Conservation (phyloP, 352 stramenopile species). For the Globisporangium lucens region DNA sequence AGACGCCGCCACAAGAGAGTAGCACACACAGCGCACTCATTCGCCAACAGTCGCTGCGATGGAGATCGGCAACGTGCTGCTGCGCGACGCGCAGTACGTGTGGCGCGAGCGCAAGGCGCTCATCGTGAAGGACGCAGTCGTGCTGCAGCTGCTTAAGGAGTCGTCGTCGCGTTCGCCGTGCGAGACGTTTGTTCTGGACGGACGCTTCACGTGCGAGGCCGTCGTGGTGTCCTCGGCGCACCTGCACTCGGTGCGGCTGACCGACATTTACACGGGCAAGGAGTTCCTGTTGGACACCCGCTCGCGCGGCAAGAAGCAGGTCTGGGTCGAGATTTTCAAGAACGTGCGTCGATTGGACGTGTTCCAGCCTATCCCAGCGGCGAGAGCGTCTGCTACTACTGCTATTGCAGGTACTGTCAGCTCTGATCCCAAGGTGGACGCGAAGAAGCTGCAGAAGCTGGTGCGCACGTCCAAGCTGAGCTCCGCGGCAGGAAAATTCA, state of each 20-base stretch:
- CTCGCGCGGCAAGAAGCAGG: slow-evolving; percentile 40
- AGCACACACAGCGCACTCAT: background rate
- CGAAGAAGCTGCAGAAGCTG: slow-evolving; percentile 11
- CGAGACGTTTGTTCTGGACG: slow-evolving; percentile 38
- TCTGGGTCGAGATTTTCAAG: slow-evolving; percentile 53
- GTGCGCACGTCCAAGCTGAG: slow-evolving; percentile 23
- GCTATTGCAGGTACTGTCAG: background rate
- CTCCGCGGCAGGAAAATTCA: slow-evolving; percentile 21
- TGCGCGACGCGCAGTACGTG: slow-evolving; percentile 51
- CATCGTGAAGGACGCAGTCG: slow-evolving; percentile 35
- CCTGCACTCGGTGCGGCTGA: slow-evolving; percentile 49
- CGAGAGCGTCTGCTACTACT: background rate
- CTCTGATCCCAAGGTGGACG: background rate
- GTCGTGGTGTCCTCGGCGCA: slow-evolving; percentile 64
- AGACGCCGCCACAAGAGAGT: background rate
- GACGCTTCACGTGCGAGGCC: slow-evolving; percentile 38
- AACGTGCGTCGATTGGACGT: slow-evolving; percentile 23
- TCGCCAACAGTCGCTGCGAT: slow-evolving; percentile 17
- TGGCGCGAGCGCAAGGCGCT: slow-evolving; percentile 35
- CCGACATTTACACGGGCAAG: slow-evolving; percentile 34
- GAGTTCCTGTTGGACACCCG: slow-evolving; percentile 47
- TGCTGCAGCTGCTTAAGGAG: slow-evolving; percentile 26
- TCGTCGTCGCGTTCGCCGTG: slow-evolving; percentile 15
- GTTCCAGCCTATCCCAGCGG: slow-evolving; percentile 12
- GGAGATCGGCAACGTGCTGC: slow-evolving; percentile 46